A percentile compares a stretch with the other conserved stretches of the same genome.
These are phyloP conservation scores for Colletotrichum liaoningense DNA, from an alignment of 2,329 filamentous ascomycete species.

Conservation along the genomic window DNA sequence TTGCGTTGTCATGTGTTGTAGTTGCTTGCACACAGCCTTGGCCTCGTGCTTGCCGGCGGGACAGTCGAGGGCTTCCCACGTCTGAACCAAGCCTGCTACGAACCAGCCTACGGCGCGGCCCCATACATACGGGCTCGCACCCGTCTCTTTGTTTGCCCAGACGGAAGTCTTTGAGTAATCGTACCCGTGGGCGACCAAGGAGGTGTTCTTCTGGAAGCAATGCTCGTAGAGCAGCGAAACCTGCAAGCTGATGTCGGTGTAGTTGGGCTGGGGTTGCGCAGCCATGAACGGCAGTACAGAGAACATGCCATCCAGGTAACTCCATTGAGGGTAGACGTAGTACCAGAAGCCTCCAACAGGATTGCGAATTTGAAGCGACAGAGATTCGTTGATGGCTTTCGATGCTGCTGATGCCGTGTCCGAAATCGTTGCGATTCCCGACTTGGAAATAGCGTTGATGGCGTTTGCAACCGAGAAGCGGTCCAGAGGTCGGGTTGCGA, in stretches of 20 bases:
- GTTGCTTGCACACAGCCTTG: constrained; percentile 7
- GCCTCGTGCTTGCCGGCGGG: not conserved
- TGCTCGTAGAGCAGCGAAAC: constrained; percentile 34
- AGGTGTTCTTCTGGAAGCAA: constrained; percentile 30
- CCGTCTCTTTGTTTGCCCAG: constrained; percentile 33
- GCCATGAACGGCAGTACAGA: constrained; percentile 56
- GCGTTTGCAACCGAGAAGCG: constrained; percentile 39
- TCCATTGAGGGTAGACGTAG: constrained; percentile 60
- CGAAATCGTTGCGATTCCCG: constrained; percentile 20
- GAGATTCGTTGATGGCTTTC: constrained; percentile 37
- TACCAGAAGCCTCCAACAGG: constrained; percentile 50
- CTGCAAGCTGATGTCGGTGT: constrained; percentile 39
- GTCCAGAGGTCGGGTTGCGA: constrained; percentile 37
- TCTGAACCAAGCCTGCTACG: constrained; percentile 34
- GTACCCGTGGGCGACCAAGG: constrained; percentile 35
- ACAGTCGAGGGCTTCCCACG: constrained; percentile 31
- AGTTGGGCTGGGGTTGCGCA: constrained; percentile 23
- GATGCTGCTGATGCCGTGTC: constrained; percentile 10
- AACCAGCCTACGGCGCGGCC: constrained; percentile 36
- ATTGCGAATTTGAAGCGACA: constrained; percentile 43
- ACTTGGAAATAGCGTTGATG: constrained; percentile 27
- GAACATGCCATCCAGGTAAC: constrained; percentile 66
- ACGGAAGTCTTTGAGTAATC: constrained; percentile 34
- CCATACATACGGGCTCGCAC: constrained; percentile 37
- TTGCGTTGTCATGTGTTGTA: constrained; percentile 1